Base-by-base conservation (phyloP, 2,329 filamentous ascomycete genomes). In the Thelonectria rubi region DNA sequence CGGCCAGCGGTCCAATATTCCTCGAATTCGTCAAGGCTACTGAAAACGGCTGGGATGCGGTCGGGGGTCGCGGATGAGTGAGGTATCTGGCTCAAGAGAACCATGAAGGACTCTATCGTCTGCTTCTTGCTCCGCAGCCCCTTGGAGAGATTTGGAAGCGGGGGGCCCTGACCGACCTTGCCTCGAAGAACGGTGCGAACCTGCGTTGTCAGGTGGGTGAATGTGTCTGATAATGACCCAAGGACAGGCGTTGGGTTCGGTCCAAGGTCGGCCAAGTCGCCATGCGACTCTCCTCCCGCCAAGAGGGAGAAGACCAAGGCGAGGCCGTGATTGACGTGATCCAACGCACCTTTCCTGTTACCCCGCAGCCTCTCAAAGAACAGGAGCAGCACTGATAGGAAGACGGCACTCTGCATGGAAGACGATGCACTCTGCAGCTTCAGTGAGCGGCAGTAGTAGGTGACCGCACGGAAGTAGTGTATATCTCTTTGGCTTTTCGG, bases 281-380 rank as follows among this genome's bases (percentile, higher is more conserved):
- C 45, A 15, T 45, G n/a, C 7, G 63, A 52, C 18, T 68, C 56
- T 18, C 49, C 21, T 10, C 75, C 74, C 0, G 71, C 71, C n/a
- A 77, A 10, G 6, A 78, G 48, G 1, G 70, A 60, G 15, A 78
- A 65, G 1, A 78, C 45, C 4, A 78, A 66, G 9, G 76, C 70
- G 10, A 78, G 58, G 0, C 73, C 75, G 45, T 78, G 76, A 17
- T 77, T 77, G 5, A 78, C 64, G 48, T 78, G 76, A n/a, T 73
- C 69, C 15, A 77, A 49, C 0, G 75, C 76, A 8, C 72, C 72
- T 34, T 71, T 74, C 9, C 61, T 65, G 14, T 74, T 71, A 1
- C 73, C 76, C 10, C 74, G 58, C 0, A 78, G 56, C 0, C 60
- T 70, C 32, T 78, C 76, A 14, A 78, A 78, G 11, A 68, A 71